Conservation (phyloP, 2,329 filamentous ascomycete species). For the Aureobasidium lini region DNA sequence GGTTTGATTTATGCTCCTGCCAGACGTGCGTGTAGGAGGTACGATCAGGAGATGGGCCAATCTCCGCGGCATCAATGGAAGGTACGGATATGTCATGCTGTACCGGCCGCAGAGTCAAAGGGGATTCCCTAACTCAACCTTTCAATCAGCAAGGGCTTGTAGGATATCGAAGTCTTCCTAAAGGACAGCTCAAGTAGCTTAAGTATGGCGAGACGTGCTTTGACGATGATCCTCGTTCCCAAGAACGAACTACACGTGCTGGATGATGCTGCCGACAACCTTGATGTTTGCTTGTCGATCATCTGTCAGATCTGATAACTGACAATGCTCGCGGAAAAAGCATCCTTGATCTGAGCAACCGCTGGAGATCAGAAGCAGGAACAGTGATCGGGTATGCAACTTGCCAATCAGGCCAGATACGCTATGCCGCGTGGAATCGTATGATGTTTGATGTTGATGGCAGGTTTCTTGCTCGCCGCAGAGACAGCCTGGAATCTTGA, state of each 20-base stretch:
- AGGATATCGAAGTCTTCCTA: no score
- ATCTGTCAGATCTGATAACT: neutral
- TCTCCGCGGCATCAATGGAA: neutral
- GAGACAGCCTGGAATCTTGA: neutral
- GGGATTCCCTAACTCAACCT: no score
- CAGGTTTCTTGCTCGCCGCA: neutral
- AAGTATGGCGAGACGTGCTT: neutral
- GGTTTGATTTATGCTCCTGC: neutral
- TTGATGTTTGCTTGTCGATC: neutral
- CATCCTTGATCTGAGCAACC: neutral
- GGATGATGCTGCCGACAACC: neutral
- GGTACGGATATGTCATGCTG: no score
- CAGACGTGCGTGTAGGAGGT: neutral
- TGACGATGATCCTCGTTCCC: neutral
- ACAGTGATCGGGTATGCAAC: neutral
- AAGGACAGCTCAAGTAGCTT: no score
- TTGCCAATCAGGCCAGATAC: neutral
- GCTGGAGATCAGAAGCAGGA: neutral
- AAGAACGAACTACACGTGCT: neutral
- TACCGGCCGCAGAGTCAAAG: no score
- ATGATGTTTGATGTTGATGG: neutral
- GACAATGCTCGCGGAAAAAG: no score
- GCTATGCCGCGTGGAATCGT: neutral
- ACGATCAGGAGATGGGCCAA: neutral
- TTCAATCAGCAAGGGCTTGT: no score